Evolutionary conservation across 2,329 filamentous ascomycete genomes (phyloP), one percentile per base, ranked within the genome.

Genomic region (Fusarium compactum): DNA sequence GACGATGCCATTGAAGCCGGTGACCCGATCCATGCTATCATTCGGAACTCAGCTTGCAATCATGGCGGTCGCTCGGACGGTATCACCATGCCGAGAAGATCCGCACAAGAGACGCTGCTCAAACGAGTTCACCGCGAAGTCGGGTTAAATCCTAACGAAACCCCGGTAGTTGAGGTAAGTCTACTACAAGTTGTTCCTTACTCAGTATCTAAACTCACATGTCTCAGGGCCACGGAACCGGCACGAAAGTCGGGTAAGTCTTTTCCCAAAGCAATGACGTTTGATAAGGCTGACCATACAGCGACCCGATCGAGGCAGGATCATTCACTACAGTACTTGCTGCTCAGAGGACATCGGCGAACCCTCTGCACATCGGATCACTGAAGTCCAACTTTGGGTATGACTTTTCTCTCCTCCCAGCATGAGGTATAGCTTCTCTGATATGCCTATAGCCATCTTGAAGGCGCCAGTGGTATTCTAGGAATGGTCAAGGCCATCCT

Each of bases 381-480:
- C 20, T 40, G 2, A 52, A 52, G 16, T 52, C 48, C 12, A 52
- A 52, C 5, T 52, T 52, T n/a, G 48, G 48, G 8, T 38, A 38
- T n/a, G 5, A 38, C 9, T 38, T 0, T 11, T 38, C 12, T 12
- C 12, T 32, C 16, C 30, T 30, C 14, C 7, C 14, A 32, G 4
- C 14, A 16, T 32, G 34, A 38, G 3, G 18, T 10, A 18, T 12
- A 2, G 1, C 6, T 38, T 38, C 10, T 38, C 34, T 38, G 18
- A 38, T 3, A 12, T 38, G 2, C 6, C 18, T 2, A 38, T n/a
- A 38, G 34, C 3, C 48, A 52, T 10, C 32, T 52, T 10, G 41
- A 56, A 32, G 46, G 53, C n/a, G 53, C 53, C 25, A 43, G 40
- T 47, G 53, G 53, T 11, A 47, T 56, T 24, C 25, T 43, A 8